Evolutionary conservation across 2,329 filamentous ascomycete species (phyloP), one percentile per base, ranked within the genome.

Genomic region (Claviceps africana): DNA sequence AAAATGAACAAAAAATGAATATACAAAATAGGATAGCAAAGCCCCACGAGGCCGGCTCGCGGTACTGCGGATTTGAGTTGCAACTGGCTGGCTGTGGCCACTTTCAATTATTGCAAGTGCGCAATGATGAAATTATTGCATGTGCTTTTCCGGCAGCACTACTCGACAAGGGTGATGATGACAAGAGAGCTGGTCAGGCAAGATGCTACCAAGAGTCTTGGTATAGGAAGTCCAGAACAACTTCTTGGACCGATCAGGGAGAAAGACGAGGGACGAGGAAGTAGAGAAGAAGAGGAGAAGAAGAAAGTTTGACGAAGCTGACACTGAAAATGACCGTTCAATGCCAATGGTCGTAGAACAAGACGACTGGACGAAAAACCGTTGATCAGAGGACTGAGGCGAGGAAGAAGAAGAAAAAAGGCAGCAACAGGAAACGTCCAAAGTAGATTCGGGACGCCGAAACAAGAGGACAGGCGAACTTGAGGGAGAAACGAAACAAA

Each of bases 61-160:
- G 25, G 48, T 30, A 31, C 45, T 53, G 47, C 37, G 45, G 10
- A 22, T 10, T 15, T 28, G 47, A 21, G 51, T 47, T 39, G 54
- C 54, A 53, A 44, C 25, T 10, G 51, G 39, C 13, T 28, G 21
- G 37, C 6, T 28, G 42, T 39, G 11, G 19, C 48, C n/a, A 22
- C 52, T 58, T 42, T 48, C 46, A 48, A 56, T 48, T 57, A 55
- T 53, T 53, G 51, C 51, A 63, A 61, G 56, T 59, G 64, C 62
- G 56, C 22, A 30, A 44, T 5, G 19, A 17, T 15, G 25, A 3
- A 35, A 22, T 19, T 40, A 33, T n/a, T 17, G 8, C 31, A 46
- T 49, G 42, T 47, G 51, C 51, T n/a, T 53, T 49, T n/a, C 47
- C 42, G 37, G 40, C 21, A 47, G 47, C 47, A 50, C 47, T 21